These are phyloP conservation scores for Rhodotorula sp. DNA, from an alignment of 1,284 basidiomycete species.

Conservation along the genomic window DNA sequence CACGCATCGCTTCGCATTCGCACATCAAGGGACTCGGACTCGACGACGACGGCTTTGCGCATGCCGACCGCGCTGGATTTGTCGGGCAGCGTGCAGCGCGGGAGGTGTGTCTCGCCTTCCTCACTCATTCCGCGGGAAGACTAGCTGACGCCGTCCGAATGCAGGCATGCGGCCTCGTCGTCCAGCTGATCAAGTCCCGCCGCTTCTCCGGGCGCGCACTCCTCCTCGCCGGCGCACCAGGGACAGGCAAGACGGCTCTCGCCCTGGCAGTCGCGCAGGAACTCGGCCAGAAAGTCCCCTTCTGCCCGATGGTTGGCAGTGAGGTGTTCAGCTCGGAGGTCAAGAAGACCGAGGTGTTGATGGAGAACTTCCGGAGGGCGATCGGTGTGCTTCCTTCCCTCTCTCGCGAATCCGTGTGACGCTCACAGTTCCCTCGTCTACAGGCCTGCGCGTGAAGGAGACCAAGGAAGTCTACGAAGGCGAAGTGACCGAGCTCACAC, in stretches of 20 bases:
- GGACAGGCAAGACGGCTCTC: constrained; percentile 93
- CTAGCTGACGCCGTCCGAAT: not conserved
- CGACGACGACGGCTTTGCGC: constrained; percentile 76
- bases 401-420: no score
- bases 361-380: constrained; percentile 89
- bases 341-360: constrained; percentile 98
- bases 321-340: constrained; percentile 97
- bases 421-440: no score
- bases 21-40: constrained; percentile 96
- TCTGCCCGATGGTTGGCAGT: constrained; percentile 96
- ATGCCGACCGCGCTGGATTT: constrained; percentile 75
- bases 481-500: constrained; percentile 95
- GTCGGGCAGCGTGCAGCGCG: constrained; percentile 85
- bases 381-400: constrained; percentile 62
- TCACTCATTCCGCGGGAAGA: not conserved
- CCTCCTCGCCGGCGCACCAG: constrained; percentile 82
- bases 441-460: constrained; percentile 93
- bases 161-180: constrained; percentile 85
- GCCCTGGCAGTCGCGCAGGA: constrained; percentile 92
- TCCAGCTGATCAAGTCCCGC: constrained; percentile 84
- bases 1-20: constrained; percentile 72
- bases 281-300: constrained; percentile 89
- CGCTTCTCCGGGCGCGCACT: constrained; percentile 90
- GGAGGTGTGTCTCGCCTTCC: constrained; percentile 61
- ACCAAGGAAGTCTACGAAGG: constrained; percentile 99